Conservation (phyloP, 2,329 filamentous ascomycete species). For the Tolypocladium tropicale region DNA sequence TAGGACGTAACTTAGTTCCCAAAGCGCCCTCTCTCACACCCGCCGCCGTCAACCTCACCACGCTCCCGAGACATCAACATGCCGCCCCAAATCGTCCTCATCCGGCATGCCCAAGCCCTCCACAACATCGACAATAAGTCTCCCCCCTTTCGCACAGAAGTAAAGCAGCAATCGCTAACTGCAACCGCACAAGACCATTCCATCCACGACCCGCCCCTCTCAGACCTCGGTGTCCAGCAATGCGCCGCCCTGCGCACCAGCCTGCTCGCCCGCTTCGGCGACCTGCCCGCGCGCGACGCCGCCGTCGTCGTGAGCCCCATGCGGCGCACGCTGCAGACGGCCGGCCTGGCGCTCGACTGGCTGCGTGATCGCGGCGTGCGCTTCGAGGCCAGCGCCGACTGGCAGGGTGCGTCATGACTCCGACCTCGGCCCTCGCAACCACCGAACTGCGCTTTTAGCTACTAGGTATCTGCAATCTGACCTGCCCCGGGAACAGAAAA, state of each 20-base stretch:
- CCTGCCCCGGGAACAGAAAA: slow-evolving; percentile 31
- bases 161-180: too few species aligned
- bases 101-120: slow-evolving; percentile 75
- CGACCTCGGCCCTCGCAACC: background rate
- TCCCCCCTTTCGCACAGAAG: background rate
- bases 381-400: slow-evolving; percentile 48
- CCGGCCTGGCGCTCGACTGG: slow-evolving; percentile 46
- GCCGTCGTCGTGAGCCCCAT: slow-evolving; percentile 55
- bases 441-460: background rate
- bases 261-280: slow-evolving; percentile 27
- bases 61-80: slow-evolving; percentile 19
- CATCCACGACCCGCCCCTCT: slow-evolving; percentile 40
- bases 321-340: slow-evolving; percentile 55
- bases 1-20: too few species aligned
- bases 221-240: slow-evolving; percentile 37
- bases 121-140: slow-evolving; percentile 44
- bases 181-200: slow-evolving; percentile 30
- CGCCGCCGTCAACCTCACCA: background rate
- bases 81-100: slow-evolving; percentile 59
- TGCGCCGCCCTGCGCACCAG: slow-evolving; percentile 32
- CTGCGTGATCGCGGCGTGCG: slow-evolving; percentile 43
- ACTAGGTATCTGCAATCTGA: background rate
- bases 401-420: slow-evolving; percentile 43
- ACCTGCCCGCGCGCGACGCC: slow-evolving; percentile 20
- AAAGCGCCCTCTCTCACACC: background rate